Evolutionary conservation across 169 alveolate genomes (phyloP), one percentile per base, ranked within the genome.

Genomic region (Eimeria praecox): DNA sequence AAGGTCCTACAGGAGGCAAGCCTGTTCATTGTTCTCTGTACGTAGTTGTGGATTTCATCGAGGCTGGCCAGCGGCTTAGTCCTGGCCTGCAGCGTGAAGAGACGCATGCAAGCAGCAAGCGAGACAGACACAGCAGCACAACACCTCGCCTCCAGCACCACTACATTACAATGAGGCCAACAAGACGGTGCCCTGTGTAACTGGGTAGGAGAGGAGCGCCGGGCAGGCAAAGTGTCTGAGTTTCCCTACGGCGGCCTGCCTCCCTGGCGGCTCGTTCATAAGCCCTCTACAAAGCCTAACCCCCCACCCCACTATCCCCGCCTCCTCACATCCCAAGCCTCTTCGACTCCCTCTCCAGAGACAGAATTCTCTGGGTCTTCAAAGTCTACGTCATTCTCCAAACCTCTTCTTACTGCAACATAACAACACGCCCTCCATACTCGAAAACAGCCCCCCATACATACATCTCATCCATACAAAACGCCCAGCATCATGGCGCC

Each of bases 21-120:
- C n/a, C 33, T 42, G 44, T 46, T 82, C 90, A 82, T 27, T 82
- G 90, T 82, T 73, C 54, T 82, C 71, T 46, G 90, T 22, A 82
- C 90, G 27, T 46, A 82, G 73, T 82, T 44, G 71, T 82, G 71
- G 24, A 82, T 82, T 82, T 82, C 90, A 42, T 82, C 66, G 27
- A 82, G 54, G 90, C 90, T 82, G 18, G 90, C 54, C 22, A 82
- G 42, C n/a, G 71, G 66, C 73, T 35, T 35, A 12, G n/a, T 82
- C 42, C 44, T 27, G 27, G 49, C 40, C 90, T 82, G 83, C 44
- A n/a, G 3, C 12, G 6, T 9, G n/a, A 22, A 59, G n/a, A 59
- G n/a, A 59, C n/a, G 30, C 62, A 52, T 52, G 62, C 62, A 12
- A 52, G 62, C 62, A 52, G 62, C n/a, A n/a, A 52, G 69, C 30